Evolutionary conservation across 345 rosid genomes (phyloP).

Genomic region (Hirschfeldia incana): DNA sequence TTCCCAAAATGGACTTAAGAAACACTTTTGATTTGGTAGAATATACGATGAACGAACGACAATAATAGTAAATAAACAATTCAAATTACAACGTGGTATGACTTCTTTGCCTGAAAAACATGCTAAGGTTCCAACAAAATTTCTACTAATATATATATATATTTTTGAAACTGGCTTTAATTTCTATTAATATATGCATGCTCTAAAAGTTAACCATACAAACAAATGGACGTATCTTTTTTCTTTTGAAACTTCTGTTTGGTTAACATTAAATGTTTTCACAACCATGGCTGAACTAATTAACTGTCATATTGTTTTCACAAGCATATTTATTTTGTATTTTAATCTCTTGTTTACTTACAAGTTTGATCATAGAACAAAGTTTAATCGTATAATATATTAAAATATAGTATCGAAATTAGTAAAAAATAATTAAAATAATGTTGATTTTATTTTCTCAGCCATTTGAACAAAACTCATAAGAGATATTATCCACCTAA

Average conservation of each 20-base stretch:
- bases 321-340: not conserved
- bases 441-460: not conserved
- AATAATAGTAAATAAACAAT: not conserved
- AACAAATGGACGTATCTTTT: not conserved
- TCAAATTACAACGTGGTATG: not conserved
- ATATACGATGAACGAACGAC: not conserved
- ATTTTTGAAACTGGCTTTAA: not conserved
- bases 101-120: not conserved
- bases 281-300: not conserved
- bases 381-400: not conserved
- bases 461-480: not conserved
- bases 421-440: not conserved
- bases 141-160: not conserved
- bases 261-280: not conserved
- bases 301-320: not conserved
- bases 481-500: not conserved
- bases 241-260: not conserved
- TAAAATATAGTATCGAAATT: not conserved
- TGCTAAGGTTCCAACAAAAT: not conserved
- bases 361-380: not conserved
- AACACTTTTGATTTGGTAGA: not conserved
- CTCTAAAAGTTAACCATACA: not conserved
- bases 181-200: not conserved
- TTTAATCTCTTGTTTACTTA: not conserved
- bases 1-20: not conserved